Conservation (phyloP, 192 early-diverging fungal genomes). For the Coemansia asiatica region DNA sequence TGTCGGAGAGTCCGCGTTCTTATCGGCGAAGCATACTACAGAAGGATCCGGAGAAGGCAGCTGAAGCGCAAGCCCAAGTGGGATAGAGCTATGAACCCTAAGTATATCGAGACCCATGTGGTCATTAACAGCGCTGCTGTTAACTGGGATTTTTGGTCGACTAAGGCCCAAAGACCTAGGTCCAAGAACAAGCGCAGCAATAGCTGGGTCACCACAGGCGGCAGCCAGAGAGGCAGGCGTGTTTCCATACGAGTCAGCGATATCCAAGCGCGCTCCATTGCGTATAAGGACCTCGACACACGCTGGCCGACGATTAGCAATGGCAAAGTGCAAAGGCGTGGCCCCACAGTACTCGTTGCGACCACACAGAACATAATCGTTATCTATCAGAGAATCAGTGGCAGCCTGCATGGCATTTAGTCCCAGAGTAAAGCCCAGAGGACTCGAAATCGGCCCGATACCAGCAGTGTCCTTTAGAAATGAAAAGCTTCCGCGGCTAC, state of each 20-base stretch:
- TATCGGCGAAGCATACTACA: constrained; percentile 11
- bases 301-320: constrained; percentile 67
- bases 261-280: constrained; percentile 61
- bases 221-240: constrained; percentile 37
- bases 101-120: background rate
- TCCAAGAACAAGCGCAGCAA: constrained; percentile 1
- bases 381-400: background rate
- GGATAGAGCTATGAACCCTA: no score
- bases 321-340: constrained; percentile 82
- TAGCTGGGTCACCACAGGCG: constrained; percentile 25
- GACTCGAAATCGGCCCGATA: constrained; percentile 41
- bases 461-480: constrained; percentile 20
- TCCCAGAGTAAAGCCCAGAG: constrained; percentile 27
- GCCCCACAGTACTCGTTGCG: constrained; percentile 54
- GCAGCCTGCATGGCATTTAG: constrained; percentile 36
- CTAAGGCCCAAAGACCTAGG: background rate
- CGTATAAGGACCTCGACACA: constrained; percentile 64
- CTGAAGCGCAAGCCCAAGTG: constrained; percentile 15
- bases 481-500: constrained; percentile 42
- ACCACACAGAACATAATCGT: background rate
- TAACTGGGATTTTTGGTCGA: no score
- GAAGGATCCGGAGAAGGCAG: constrained; percentile 46
- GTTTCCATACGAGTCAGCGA: constrained; percentile 58
- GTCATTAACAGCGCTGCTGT: no score
- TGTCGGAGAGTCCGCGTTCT: constrained; percentile 1